Percentiles rank a stretch among this genome's conserved stretches.
Evolutionary conservation across 2,329 filamentous ascomycete genomes (phyloP).

Genomic region (Exophiala xenobiotica): DNA sequence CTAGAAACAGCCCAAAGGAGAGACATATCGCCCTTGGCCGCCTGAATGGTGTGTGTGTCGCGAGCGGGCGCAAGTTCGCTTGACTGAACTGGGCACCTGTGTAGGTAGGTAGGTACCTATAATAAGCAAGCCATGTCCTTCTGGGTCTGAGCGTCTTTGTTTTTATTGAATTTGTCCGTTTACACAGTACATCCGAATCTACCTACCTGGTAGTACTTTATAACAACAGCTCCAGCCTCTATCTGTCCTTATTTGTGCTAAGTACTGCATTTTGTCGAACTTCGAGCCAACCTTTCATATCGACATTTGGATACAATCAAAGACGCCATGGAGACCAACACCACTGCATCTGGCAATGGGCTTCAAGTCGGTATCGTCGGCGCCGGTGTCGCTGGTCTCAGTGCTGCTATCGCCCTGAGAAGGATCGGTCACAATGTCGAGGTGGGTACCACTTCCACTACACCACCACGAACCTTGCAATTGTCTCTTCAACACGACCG

Average conservation of each 20-base stretch:
- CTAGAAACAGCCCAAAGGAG: neutral
- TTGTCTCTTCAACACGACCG: neutral
- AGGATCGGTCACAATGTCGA: conserved; percentile 37
- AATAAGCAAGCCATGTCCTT: too few relatives aligned
- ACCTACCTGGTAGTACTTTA: too few relatives aligned
- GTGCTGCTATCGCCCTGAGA: conserved; percentile 36
- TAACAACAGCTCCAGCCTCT: too few relatives aligned
- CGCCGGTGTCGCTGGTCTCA: conserved; percentile 38
- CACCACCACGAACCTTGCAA: too few relatives aligned
- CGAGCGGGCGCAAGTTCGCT: too few relatives aligned
- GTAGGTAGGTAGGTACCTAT: too few relatives aligned
- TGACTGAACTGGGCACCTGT: neutral
- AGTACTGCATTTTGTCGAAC: too few relatives aligned
- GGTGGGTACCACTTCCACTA: conserved; percentile 27
- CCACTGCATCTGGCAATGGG: conserved; percentile 1
- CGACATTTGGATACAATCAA: neutral
- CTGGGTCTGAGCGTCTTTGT: too few relatives aligned
- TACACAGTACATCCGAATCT: too few relatives aligned
- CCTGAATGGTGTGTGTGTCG: neutral
- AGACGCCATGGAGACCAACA: neutral
- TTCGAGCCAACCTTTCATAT: conserved; percentile 1
- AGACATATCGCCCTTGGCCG: neutral
- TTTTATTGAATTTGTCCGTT: too few relatives aligned
- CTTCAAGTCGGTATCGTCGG: conserved; percentile 34
- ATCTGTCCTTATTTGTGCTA: too few relatives aligned